Percentiles rank a stretch among this genome's conserved stretches.
phyloP scores from a whole-genome alignment of 2,329 filamentous ascomycete species.

The Colletotrichum camelliae region DNA sequence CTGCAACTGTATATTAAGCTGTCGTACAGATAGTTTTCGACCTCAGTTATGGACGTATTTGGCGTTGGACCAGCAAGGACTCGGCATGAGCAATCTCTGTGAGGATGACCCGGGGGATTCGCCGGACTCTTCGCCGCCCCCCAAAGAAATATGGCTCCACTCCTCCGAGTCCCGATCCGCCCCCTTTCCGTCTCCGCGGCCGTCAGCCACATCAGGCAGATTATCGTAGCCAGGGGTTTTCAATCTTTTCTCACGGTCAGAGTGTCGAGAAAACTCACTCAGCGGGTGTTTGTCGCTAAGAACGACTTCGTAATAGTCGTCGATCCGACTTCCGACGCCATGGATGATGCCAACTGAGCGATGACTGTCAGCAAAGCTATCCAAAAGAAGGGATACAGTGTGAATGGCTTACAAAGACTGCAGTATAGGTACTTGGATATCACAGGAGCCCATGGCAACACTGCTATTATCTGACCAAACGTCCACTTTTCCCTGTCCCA shows the following conservation, averaged over 20 bases:
- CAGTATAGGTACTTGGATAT: constrained; percentile 25
- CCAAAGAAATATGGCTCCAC: background rate
- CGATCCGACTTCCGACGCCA: background rate
- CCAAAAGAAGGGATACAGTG: background rate
- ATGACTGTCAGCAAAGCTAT: background rate
- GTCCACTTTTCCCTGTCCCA: constrained; percentile 20
- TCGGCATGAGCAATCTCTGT: background rate
- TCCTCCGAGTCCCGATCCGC: background rate
- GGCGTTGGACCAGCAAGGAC: background rate
- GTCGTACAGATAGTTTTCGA: background rate
- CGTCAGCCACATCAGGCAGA: background rate
- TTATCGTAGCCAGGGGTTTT: background rate
- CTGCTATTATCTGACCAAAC: constrained; percentile 30
- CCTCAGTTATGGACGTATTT: rapidly evolving
- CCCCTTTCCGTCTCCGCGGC: background rate
- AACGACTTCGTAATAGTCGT: background rate
- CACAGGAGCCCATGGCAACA: constrained; percentile 29
- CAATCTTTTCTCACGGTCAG: background rate
- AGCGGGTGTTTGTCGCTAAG: background rate
- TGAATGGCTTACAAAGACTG: constrained; percentile 22
- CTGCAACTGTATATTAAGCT: background rate
- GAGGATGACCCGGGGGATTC: background rate
- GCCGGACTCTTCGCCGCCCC: background rate
- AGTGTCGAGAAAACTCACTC: background rate
- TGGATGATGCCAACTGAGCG: background rate